phyloP scores from a whole-genome alignment of 768 basidiomycete genomes.

The Rhodotorula taiwanensis region DNA sequence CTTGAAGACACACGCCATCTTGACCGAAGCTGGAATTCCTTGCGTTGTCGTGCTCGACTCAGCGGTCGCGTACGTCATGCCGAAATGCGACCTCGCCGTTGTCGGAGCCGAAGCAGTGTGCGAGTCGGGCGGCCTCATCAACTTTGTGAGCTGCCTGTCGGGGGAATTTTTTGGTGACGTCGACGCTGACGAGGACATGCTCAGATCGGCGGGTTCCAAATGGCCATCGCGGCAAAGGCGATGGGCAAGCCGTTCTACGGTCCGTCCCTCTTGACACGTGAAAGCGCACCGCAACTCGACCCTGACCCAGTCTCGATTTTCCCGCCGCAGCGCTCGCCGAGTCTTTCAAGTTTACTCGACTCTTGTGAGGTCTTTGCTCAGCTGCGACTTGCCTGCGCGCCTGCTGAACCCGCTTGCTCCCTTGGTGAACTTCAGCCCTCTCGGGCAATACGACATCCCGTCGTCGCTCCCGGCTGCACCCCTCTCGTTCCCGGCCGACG shows the following conservation, averaged over 20 bases:
- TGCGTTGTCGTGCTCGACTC: slow-evolving; percentile 92
- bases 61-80: slow-evolving; percentile 94
- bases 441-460: slow-evolving; percentile 83
- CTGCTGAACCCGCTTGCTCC: neutral
- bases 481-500: slow-evolving; percentile 55
- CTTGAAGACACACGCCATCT: slow-evolving; percentile 78
- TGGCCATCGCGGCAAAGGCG: slow-evolving; percentile 90
- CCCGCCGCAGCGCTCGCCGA: slow-evolving; percentile 32
- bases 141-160: slow-evolving; percentile 50
- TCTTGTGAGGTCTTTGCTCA: slow-evolving; percentile 51
- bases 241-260: slow-evolving; percentile 92
- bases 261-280: slow-evolving; percentile 64
- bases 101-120: slow-evolving; percentile 98
- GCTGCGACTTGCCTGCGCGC: neutral
- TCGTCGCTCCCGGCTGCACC: slow-evolving; percentile 59
- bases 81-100: slow-evolving; percentile 63
- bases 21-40: slow-evolving; percentile 84
- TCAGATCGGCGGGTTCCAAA: slow-evolving; percentile 82
- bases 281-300: too few species aligned
- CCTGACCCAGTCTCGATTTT: too few species aligned
- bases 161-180: too few species aligned
- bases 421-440: slow-evolving; percentile 25
- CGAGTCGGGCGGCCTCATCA: slow-evolving; percentile 86
- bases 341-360: slow-evolving; percentile 90
- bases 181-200: slow-evolving; percentile 27